These are phyloP conservation scores for Marchantia polymorpha DNA, from an alignment of 225 moss, liverwort and hornwort genomes.

Conservation along the genomic window DNA sequence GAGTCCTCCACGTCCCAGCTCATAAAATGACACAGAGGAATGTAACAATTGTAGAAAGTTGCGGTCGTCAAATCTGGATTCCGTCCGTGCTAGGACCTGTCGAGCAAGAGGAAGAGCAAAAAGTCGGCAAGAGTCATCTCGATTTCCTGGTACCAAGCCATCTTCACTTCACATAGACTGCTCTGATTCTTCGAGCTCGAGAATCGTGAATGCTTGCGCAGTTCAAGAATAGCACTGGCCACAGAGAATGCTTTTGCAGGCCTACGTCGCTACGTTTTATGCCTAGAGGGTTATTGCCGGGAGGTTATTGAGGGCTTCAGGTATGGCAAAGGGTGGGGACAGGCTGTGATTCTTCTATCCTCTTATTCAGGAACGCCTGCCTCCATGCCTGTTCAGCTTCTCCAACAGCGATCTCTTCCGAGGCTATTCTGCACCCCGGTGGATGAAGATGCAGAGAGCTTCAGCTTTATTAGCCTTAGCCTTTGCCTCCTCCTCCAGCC, in stretches of 20 bases:
- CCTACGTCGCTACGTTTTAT: not conserved
- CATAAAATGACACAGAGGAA: not conserved
- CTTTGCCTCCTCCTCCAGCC: too few species aligned
- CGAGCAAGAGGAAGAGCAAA: not conserved
- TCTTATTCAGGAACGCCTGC: too few species aligned
- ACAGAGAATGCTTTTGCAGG: too few species aligned
- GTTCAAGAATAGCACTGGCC: not conserved
- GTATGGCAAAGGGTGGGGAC: too few species aligned
- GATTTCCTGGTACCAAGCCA: not conserved
- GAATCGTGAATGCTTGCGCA: not conserved
- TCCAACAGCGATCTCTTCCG: too few species aligned
- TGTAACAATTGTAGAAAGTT: not conserved
- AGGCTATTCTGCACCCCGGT: too few species aligned
- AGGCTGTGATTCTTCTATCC: too few species aligned
- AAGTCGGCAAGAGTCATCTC: not conserved
- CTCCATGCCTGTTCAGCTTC: too few species aligned
- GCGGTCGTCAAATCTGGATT: not conserved
- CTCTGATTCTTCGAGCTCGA: not conserved
- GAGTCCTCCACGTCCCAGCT: not conserved
- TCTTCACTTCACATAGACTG: not conserved
- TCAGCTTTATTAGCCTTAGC: too few species aligned
- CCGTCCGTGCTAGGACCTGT: not conserved
- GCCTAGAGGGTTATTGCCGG: not conserved
- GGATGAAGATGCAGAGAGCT: too few species aligned
- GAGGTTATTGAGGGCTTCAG: too few species aligned